Conservation (phyloP, 2,329 filamentous ascomycete species). For the Dissoconium aciculare region DNA sequence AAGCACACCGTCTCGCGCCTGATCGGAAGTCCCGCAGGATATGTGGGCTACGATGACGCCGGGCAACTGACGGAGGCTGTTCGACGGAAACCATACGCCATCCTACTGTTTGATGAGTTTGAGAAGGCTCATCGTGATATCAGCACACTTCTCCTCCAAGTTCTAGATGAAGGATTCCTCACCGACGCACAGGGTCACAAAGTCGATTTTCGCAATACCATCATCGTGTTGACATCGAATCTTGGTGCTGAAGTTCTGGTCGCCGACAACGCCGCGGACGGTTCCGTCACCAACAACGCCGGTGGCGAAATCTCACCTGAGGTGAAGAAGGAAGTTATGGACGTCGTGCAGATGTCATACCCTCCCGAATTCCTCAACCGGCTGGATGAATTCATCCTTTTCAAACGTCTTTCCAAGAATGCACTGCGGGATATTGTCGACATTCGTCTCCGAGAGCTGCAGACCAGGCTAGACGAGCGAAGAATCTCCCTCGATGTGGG, state of each 20-base stretch:
- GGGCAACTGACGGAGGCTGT: constrained; percentile 94
- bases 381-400: constrained; percentile 93
- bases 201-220: constrained; percentile 90
- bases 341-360: constrained; percentile 60
- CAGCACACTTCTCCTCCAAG: constrained; percentile 77
- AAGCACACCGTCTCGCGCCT: constrained; percentile 89
- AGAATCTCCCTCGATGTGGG: constrained; percentile 63
- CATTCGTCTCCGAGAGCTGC: constrained; percentile 74
- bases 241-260: constrained; percentile 85
- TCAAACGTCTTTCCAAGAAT: constrained; percentile 64
- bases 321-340: constrained; percentile 70
- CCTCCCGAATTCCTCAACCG: constrained; percentile 93
- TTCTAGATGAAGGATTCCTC: constrained; percentile 89
- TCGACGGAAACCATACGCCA: constrained; percentile 83
- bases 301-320: constrained; percentile 45
- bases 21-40: constrained; percentile 85
- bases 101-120: constrained; percentile 91
- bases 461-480: constrained; percentile 67
- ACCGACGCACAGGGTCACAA: constrained; percentile 94
- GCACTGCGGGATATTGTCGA: constrained; percentile 87
- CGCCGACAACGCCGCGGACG: too few species aligned
- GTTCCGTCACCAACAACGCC: too few species aligned
- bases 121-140: constrained; percentile 96
- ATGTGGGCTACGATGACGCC: constrained; percentile 92
- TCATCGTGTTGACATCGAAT: constrained; percentile 93